phyloP scores from a whole-genome alignment of 345 rosid genomes.

The Raphanus sativus region DNA sequence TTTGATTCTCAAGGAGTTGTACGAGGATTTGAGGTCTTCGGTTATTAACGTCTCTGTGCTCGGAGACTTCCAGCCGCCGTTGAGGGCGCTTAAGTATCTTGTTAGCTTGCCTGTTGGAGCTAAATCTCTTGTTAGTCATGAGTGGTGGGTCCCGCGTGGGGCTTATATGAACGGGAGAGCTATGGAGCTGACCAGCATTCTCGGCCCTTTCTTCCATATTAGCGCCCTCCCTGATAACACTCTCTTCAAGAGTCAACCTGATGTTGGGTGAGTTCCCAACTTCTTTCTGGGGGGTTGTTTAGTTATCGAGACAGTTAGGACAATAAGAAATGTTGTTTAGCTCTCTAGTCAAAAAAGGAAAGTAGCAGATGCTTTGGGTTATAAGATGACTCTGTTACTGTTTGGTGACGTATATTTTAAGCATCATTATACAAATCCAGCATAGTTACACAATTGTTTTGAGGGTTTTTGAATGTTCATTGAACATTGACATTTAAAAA shows the following conservation, averaged over 20 bases:
- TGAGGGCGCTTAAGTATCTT: conserved; percentile 75
- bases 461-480: not conserved
- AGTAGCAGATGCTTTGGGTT: not conserved
- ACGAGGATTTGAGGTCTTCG: conserved; percentile 86
- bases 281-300: conserved; percentile 7
- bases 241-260: conserved; percentile 89
- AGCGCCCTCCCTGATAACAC: conserved; percentile 84
- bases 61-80: conserved; percentile 88
- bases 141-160: conserved; percentile 94
- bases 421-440: not conserved
- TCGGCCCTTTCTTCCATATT: conserved; percentile 95
- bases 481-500: too few relatives aligned
- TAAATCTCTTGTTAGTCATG: conserved; percentile 75
- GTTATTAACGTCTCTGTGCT: conserved; percentile 75
- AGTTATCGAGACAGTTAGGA: not conserved
- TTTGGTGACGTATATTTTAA: not conserved
- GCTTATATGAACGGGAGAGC: conserved; percentile 86
- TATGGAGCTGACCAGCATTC: conserved; percentile 92
- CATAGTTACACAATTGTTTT: not conserved
- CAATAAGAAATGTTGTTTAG: not conserved
- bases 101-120: conserved; percentile 74
- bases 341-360: conserved; percentile 5
- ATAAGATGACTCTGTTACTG: not conserved
- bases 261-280: conserved; percentile 78
- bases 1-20: conserved; percentile 68